phyloP scores from a whole-genome alignment of 371 early-diverging fungal species.

The Syncephalis fuscata region DNA sequence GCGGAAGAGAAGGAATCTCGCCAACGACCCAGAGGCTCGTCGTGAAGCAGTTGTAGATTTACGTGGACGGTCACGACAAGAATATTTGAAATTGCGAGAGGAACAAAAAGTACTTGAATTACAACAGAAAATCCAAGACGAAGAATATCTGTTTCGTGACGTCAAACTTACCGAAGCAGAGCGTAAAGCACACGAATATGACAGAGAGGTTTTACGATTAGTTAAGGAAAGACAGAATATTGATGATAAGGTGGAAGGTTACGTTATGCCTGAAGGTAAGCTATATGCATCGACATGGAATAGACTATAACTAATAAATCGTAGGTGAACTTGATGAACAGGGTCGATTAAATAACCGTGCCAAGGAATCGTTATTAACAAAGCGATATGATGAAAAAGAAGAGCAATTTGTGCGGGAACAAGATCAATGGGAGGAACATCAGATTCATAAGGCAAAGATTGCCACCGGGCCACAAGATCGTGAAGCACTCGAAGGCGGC shows the following conservation, averaged over 20 bases:
- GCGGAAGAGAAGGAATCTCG: slow-evolving; percentile 49
- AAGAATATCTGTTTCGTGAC: slow-evolving; percentile 63
- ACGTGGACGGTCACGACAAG: slow-evolving; percentile 72
- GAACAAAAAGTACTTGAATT: slow-evolving; percentile 61
- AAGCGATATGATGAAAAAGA: slow-evolving; percentile 70
- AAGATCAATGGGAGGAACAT: slow-evolving; percentile 85
- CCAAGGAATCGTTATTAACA: slow-evolving; percentile 74
- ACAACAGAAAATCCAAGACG: slow-evolving; percentile 66
- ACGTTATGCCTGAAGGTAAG: slow-evolving; percentile 83
- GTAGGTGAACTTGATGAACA: slow-evolving; percentile 41
- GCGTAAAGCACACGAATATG: slow-evolving; percentile 51
- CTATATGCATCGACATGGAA: slow-evolving; percentile 4
- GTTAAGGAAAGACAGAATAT: slow-evolving; percentile 74
- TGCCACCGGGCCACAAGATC: slow-evolving; percentile 16
- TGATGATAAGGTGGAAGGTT: slow-evolving; percentile 63
- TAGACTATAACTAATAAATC: too few species aligned
- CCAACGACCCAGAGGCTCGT: slow-evolving; percentile 60
- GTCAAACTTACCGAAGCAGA: slow-evolving; percentile 69
- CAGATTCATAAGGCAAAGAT: slow-evolving; percentile 53
- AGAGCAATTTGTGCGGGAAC: slow-evolving; percentile 69
- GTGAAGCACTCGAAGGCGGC: slow-evolving; percentile 18
- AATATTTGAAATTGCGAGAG: slow-evolving; percentile 80
- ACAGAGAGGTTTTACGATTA: slow-evolving; percentile 61
- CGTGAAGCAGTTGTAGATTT: slow-evolving; percentile 43
- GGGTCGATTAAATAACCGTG: slow-evolving; percentile 85